A percentile compares a stretch with the other conserved stretches of the same genome.
phyloP scores from a whole-genome alignment of 371 early-diverging fungal genomes.

The Neoconidiobolus thromboides region DNA sequence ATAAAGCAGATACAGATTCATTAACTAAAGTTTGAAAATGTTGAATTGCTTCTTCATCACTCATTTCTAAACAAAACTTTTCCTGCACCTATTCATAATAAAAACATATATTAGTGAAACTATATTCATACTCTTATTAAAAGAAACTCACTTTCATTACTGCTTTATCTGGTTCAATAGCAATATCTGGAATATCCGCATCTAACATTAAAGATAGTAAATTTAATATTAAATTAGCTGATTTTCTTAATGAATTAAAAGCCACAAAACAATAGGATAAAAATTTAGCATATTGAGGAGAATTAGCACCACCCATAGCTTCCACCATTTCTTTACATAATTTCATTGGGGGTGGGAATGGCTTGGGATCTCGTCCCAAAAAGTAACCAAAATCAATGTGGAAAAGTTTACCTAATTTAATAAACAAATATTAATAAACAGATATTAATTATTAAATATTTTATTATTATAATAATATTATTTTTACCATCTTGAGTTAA shows the following conservation, averaged over 20 bases:
- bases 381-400: slow-evolving; percentile 98
- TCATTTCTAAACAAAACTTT: slow-evolving; percentile 76
- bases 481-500: slow-evolving; percentile 56
- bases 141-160: slow-evolving; percentile 55
- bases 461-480: neutral
- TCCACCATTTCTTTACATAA: slow-evolving; percentile 98
- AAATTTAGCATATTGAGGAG: slow-evolving; percentile 66
- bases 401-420: slow-evolving; percentile 54
- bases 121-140: neutral
- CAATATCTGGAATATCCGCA: slow-evolving; percentile 87
- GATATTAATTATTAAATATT: neutral
- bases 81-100: slow-evolving; percentile 55
- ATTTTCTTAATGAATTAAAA: slow-evolving; percentile 77
- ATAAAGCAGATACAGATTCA: slow-evolving; percentile 83
- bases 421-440: neutral
- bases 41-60: slow-evolving; percentile 86
- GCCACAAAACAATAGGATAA: slow-evolving; percentile 80
- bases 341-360: slow-evolving; percentile 97
- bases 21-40: slow-evolving; percentile 77
- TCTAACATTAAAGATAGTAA: slow-evolving; percentile 89
- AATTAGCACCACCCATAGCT: slow-evolving; percentile 85
- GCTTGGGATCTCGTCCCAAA: slow-evolving; percentile 94
- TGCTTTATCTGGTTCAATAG: slow-evolving; percentile 89
- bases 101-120: neutral
- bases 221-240: slow-evolving; percentile 84